Evolutionary conservation across 2,329 filamentous ascomycete species (phyloP).

Genomic region (Gremmenia infestans): DNA sequence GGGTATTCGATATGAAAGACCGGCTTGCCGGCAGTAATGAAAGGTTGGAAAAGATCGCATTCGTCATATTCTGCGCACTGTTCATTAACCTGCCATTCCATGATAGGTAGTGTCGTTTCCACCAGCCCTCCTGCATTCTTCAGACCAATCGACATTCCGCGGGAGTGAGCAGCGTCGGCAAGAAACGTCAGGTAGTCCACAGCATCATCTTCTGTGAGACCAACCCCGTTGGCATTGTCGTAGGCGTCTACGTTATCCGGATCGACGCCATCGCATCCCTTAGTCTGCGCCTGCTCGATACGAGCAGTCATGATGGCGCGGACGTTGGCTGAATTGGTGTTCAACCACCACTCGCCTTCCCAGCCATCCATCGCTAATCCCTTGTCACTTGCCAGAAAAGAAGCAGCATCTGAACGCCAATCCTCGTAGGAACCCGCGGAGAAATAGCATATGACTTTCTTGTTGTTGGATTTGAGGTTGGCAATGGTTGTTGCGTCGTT

Average conservation of each 20-base stretch:
- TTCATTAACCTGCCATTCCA: slow-evolving; percentile 67
- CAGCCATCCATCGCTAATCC: slow-evolving; percentile 58
- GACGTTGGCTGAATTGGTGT: slow-evolving; percentile 53
- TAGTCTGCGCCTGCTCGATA: slow-evolving; percentile 52
- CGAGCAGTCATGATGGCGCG: slow-evolving; percentile 58
- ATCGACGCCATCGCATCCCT: slow-evolving; percentile 65
- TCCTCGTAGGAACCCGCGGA: slow-evolving; percentile 65
- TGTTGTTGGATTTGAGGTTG: slow-evolving; percentile 44
- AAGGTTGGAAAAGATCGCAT: slow-evolving; percentile 53
- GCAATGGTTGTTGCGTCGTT: slow-evolving; percentile 43
- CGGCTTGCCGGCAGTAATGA: slow-evolving; percentile 57
- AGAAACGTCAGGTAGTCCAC: slow-evolving; percentile 58
- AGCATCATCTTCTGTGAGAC: slow-evolving; percentile 51
- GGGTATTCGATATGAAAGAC: slow-evolving; percentile 74
- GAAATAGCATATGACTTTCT: slow-evolving; percentile 71
- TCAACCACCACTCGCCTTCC: slow-evolving; percentile 63
- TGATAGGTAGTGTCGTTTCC: slow-evolving; percentile 39
- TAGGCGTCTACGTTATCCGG: slow-evolving; percentile 68
- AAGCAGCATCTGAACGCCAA: slow-evolving; percentile 49
- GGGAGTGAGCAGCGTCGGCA: slow-evolving; percentile 46
- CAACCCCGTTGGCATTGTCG: slow-evolving; percentile 58
- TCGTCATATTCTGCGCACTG: slow-evolving; percentile 59
- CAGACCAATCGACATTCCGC: slow-evolving; percentile 58
- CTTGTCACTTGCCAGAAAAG: slow-evolving; percentile 51
- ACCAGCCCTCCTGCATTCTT: slow-evolving; percentile 66